Evolutionary conservation across 768 basidiomycete species (phyloP).

Genomic region (Pleurotus salmoneostramineus): DNA sequence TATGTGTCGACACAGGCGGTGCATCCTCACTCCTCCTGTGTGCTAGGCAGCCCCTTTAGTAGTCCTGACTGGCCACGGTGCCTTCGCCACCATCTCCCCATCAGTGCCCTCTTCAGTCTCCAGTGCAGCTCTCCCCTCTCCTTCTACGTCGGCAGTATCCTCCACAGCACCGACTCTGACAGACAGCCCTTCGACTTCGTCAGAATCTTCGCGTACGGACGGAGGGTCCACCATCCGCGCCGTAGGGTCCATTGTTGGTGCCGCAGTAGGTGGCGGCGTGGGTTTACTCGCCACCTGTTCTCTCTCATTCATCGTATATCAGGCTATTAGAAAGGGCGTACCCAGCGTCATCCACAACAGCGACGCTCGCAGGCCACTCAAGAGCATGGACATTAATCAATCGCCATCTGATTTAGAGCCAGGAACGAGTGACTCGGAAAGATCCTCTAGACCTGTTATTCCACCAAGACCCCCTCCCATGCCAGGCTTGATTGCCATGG

Average conservation of each 20-base stretch:
- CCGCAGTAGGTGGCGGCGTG: slow-evolving; percentile 9
- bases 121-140: not conserved
- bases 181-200: not conserved
- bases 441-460: not conserved
- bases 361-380: not conserved
- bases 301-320: slow-evolving; percentile 4
- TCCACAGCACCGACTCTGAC: slow-evolving; percentile 6
- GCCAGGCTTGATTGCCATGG: not conserved
- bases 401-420: slow-evolving; percentile 3
- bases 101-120: not conserved
- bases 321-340: not conserved
- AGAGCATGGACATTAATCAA: not conserved
- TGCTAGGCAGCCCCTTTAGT: slow-evolving; percentile 1
- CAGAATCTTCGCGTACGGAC: not conserved
- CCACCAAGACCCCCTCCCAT: not conserved
- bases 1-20: not conserved
- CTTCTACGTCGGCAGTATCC: not conserved
- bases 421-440: not conserved
- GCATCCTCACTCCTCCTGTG: too few relatives aligned
- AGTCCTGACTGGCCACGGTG: slow-evolving; percentile 6
- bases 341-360: not conserved
- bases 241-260: too few relatives aligned
- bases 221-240: slow-evolving; percentile 6
- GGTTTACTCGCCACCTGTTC: slow-evolving; percentile 1
- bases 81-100: slow-evolving; percentile 7